A percentile compares a stretch with the other conserved stretches of the same genome.
Conservation (phyloP, 2,329 filamentous ascomycete species). For the Arthrobotrys conoides region DNA sequence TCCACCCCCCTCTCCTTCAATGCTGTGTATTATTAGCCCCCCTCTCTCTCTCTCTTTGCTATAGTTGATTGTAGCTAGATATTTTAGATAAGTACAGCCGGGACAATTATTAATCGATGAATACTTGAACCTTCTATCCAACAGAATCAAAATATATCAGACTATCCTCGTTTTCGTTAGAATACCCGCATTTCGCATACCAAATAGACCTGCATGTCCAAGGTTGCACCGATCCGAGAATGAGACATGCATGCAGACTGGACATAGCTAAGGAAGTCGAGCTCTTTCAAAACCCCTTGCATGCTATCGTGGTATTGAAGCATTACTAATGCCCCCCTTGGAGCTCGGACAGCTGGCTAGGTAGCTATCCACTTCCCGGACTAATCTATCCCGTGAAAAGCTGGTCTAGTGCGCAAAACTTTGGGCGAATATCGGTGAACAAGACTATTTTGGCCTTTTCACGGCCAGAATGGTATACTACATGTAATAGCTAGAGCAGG, state of each 20-base stretch:
- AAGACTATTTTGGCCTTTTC: too few species aligned
- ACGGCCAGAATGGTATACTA: too few species aligned
- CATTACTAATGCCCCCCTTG: background rate
- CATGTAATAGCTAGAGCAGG: too few species aligned
- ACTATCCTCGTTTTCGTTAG: conserved; percentile 9
- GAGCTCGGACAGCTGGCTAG: background rate
- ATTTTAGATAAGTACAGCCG: background rate
- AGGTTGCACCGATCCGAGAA: conserved; percentile 29
- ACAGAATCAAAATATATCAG: conserved; percentile 2
- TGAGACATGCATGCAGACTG: conserved; percentile 16
- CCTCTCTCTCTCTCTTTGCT: too few species aligned
- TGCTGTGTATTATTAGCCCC: conserved; percentile 23
- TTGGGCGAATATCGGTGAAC: background rate
- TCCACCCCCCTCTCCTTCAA: background rate
- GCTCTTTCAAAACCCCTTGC: conserved; percentile 20
- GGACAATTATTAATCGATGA: conserved; percentile 15
- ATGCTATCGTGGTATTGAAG: background rate
- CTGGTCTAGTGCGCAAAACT: background rate
- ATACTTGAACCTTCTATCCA: background rate
- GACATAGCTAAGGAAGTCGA: background rate
- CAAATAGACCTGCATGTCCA: background rate
- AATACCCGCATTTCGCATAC: conserved; percentile 8
- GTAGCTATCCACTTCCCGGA: background rate
- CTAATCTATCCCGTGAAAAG: background rate
- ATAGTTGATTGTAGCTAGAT: background rate